Base-by-base conservation (phyloP, 306 rosid species). In the Casuarina equisetifolia region DNA sequence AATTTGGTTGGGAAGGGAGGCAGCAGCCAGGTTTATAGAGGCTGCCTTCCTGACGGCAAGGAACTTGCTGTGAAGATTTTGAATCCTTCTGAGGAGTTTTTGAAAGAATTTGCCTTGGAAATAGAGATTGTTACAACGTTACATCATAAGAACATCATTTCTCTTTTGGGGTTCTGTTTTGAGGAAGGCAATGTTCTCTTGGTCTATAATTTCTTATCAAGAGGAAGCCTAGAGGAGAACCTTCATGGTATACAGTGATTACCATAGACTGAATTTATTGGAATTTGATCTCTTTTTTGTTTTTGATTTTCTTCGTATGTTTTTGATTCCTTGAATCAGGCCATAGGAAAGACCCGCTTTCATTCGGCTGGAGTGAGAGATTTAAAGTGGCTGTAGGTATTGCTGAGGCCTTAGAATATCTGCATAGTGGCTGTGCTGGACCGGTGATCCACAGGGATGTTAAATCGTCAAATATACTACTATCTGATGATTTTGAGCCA, bases 191-290 rank as follows among this genome's bases (percentile, higher is more conserved):
- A 91, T 78, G 92, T 96, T 82, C 91, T 96, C 83, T 82, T 96
- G 82, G 97, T 92, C 74, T 96, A 96, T 78, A 97, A 96, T 87
- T 90, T 96, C 80, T 81, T 95, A 73, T 87, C 92, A 77, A 86
- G 97, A 85, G 99, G 99, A 88, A 91, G 97, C 87, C 99, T 95
- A 36, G 99, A 92, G 86, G 99, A 95, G 90, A 95, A 89, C 72
- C 90, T 95, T 76, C 92, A 92, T 45, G 99, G 99, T 92, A 87
- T 62, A 35, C 32, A 62, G 53, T 43, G 57, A 50, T 42, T 70
- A 0, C n/a, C 32, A 0, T 25, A 44, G 3, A 8, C 35, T 4
- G 32, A 72, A 72, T 80, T 40, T 9, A 9, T 48, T 67, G 16
- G 32, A 40, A 62, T n/a, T 44, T 5, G 3, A 25, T 61, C 76